Conservation (phyloP, 768 basidiomycete genomes). For the Collybia nuda region DNA sequence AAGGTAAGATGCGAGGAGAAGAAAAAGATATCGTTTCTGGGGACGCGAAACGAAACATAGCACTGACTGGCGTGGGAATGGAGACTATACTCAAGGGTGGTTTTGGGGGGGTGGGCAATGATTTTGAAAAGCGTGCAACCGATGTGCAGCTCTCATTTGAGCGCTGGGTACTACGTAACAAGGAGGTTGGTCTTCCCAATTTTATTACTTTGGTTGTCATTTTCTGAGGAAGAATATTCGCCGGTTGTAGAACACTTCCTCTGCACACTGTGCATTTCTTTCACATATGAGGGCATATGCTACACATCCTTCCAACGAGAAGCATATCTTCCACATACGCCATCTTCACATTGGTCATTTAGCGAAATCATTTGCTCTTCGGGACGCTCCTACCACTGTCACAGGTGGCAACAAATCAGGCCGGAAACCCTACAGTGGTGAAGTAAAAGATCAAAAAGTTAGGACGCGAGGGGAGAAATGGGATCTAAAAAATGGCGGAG, state of each 20-base stretch:
- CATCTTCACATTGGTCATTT: constrained; percentile 93
- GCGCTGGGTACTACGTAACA: constrained; percentile 79
- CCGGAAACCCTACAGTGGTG: constrained; percentile 15
- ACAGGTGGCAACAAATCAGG: constrained; percentile 25
- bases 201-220: constrained; percentile 2
- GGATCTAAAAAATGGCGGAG: constrained; percentile 44
- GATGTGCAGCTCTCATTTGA: constrained; percentile 96
- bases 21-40: constrained; percentile 19
- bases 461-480: constrained; percentile 27
- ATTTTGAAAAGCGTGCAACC: constrained; percentile 89
- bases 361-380: constrained; percentile 88
- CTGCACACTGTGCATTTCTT: constrained; percentile 83
- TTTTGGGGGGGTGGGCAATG: constrained; percentile 80
- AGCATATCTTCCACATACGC: constrained; percentile 94
- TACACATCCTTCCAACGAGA: constrained; percentile 94
- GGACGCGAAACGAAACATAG: constrained; percentile 38
- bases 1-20: constrained; percentile 73
- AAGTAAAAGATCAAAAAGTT: constrained; percentile 9
- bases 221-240: constrained; percentile 2
- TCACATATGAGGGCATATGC: constrained; percentile 97
- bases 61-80: constrained; percentile 59
- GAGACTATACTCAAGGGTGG: constrained; percentile 76
- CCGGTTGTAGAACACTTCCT: constrained; percentile 59
- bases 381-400: constrained; percentile 73
- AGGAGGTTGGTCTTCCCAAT: constrained; percentile 52